Evolutionary conservation across 2,329 filamentous ascomycete species (phyloP), one percentile per base, ranked within the genome.

Genomic region (Alternaria conjuncta): DNA sequence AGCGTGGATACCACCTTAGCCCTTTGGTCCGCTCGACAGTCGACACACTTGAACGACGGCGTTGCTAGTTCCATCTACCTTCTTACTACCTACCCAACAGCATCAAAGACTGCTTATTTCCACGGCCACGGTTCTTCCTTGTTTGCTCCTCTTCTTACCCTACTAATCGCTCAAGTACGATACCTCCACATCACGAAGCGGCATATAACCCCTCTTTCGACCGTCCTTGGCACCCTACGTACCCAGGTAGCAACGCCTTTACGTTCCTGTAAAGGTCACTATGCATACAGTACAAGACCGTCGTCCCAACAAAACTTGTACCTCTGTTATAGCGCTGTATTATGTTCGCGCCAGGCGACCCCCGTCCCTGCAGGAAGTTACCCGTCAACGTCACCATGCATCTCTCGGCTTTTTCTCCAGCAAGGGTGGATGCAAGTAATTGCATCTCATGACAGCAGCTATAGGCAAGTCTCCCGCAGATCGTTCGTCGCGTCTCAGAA

Each of bases 291-390:
- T 53, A 46, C 41, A 57, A 28, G 55, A 55, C 60, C 56, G 55
- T 54, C 60, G 60, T 55, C 60, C 49, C 60, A 63, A 63, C 60
- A 63, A 63, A 44, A 50, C 49, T 30, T 51, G 53, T 32, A 47
- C 30, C 13, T 45, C 20, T 32, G 20, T 46, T 32, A 26, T 46
- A 54, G 57, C 57, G 47, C 49, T 23, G 45, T 26, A 44, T 30
- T 44, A 20, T 26, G 41, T 55, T 58, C 25, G 21, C 56, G 23
- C 56, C 51, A 44, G n/a, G 15, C 36, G 26, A 46, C 44, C 57
- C 41, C 44, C 58, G 51, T 58, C 46, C 60, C 47, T 58, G 60
- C 55, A 58, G 57, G 23, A 43, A 46, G 46, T 12, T 26, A 41
- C 28, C 51, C 32, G 28, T n/a, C 55, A 53, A 61, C 55, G 60